Percentiles rank a stretch among this genome's conserved stretches.
These are phyloP conservation scores for Strobilomyces echinocephalus DNA, from an alignment of 768 basidiomycete genomes.

Conservation along the genomic window DNA sequence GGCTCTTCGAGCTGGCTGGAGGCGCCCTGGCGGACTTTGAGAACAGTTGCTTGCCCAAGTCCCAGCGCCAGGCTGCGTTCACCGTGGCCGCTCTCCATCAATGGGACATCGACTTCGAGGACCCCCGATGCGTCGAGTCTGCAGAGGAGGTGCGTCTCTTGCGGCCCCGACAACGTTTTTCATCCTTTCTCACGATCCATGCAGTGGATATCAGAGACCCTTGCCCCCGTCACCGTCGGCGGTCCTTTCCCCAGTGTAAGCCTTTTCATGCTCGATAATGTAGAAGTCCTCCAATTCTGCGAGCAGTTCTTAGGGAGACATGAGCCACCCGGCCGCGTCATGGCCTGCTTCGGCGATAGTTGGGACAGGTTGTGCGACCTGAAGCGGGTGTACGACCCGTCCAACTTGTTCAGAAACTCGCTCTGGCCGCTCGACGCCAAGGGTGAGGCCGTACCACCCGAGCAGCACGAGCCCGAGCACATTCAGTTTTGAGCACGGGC, in stretches of 20 bases:
- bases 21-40: conserved; percentile 74
- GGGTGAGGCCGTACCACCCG: conserved; percentile 50
- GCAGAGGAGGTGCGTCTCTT: conserved; percentile 64
- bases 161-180: not conserved
- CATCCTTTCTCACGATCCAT: conserved; percentile 11
- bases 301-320: conserved; percentile 70
- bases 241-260: conserved; percentile 83
- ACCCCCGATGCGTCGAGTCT: conserved; percentile 73
- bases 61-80: conserved; percentile 75
- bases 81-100: conserved; percentile 89
- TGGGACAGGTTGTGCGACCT: conserved; percentile 67
- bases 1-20: conserved; percentile 89
- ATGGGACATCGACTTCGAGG: conserved; percentile 82
- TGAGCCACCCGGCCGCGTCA: conserved; percentile 58
- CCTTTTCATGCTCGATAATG: conserved; percentile 21
- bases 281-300: conserved; percentile 15
- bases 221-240: conserved; percentile 67
- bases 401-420: conserved; percentile 67
- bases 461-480: conserved; percentile 55
- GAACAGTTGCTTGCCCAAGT: conserved; percentile 68
- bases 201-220: conserved; percentile 76
- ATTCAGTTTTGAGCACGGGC: conserved; percentile 16
- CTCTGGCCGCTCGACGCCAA: conserved; percentile 73
- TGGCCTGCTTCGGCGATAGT: conserved; percentile 67
- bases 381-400: conserved; percentile 75